phyloP scores from a whole-genome alignment of 1,284 basidiomycete species.

The Cerrena zonata region DNA sequence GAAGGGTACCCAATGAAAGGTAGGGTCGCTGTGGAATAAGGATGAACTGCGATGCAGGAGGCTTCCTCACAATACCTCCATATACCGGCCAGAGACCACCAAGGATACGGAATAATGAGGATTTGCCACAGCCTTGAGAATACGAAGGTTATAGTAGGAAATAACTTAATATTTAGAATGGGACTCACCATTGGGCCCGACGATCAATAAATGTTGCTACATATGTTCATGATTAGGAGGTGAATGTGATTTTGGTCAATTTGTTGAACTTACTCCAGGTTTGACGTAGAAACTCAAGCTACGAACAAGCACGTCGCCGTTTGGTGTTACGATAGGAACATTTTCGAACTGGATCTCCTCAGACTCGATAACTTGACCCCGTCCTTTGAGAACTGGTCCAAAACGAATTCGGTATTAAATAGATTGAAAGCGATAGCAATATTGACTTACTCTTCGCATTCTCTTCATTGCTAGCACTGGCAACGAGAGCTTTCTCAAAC shows the following conservation, averaged over 20 bases:
- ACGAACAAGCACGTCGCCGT: slow-evolving; percentile 85
- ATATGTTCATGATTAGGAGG: background rate
- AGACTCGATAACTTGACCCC: slow-evolving; percentile 77
- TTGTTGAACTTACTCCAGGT: slow-evolving; percentile 61
- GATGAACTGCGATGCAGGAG: slow-evolving; percentile 83
- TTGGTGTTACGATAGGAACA: slow-evolving; percentile 94
- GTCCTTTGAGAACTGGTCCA: slow-evolving; percentile 65
- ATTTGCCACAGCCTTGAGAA: slow-evolving; percentile 73
- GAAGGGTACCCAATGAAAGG: slow-evolving; percentile 85
- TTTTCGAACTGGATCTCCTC: slow-evolving; percentile 88
- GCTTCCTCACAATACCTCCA: slow-evolving; percentile 90
- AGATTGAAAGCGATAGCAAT: background rate
- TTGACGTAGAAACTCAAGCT: slow-evolving; percentile 86
- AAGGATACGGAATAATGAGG: slow-evolving; percentile 87
- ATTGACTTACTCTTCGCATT: slow-evolving; percentile 75
- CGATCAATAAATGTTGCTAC: slow-evolving; percentile 84
- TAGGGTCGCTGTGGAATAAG: slow-evolving; percentile 96
- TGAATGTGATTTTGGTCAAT: background rate
- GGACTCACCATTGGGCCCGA: slow-evolving; percentile 79
- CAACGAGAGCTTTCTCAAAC: slow-evolving; percentile 85
- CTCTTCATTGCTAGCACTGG: slow-evolving; percentile 70
- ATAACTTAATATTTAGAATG: background rate
- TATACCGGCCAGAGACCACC: slow-evolving; percentile 98
- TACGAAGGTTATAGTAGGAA: slow-evolving; percentile 2
- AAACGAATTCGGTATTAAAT: background rate